These are phyloP conservation scores for Onygenales sp. DNA, from an alignment of 2,329 filamentous ascomycete genomes.

Conservation along the genomic window DNA sequence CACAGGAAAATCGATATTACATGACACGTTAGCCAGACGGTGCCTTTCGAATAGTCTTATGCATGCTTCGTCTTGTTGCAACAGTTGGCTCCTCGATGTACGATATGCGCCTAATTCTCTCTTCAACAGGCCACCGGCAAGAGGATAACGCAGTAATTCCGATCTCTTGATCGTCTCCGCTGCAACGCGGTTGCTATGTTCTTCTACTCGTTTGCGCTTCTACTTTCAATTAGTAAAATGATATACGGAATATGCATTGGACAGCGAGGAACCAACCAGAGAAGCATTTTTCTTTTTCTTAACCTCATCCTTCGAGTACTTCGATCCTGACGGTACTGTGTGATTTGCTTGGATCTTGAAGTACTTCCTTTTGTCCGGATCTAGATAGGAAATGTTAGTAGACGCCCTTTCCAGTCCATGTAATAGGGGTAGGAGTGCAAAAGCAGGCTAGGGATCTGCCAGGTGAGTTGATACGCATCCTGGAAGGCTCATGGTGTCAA, in stretches of 20 bases:
- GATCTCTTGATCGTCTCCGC: conserved; percentile 26
- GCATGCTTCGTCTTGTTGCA: conserved; percentile 21
- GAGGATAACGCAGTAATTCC: conserved; percentile 19
- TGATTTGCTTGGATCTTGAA: conserved; percentile 53
- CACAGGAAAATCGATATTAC: conserved; percentile 17
- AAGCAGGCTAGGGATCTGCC: not conserved
- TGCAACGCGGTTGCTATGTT: conserved; percentile 17
- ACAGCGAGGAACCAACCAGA: conserved; percentile 8
- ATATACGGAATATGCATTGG: not conserved
- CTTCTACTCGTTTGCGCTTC: conserved; percentile 20
- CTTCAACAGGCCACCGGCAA: conserved; percentile 14
- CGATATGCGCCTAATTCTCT: conserved; percentile 20
- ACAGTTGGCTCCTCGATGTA: conserved; percentile 13
- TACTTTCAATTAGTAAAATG: conserved; percentile 8
- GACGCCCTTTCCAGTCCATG: not conserved
- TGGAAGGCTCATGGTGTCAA: too few relatives aligned
- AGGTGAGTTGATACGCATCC: too few relatives aligned
- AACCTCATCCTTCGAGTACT: conserved; percentile 10
- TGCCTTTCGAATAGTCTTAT: conserved; percentile 23
- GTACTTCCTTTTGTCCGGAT: conserved; percentile 51
- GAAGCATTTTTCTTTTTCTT: conserved; percentile 1
- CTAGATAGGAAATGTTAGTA: conserved; percentile 13
- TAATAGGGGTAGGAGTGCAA: not conserved
- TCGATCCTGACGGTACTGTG: conserved; percentile 35
- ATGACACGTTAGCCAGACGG: conserved; percentile 22